These are phyloP conservation scores for Myxozyma monticola DNA, from an alignment of 805 yeast species.

Conservation along the genomic window DNA sequence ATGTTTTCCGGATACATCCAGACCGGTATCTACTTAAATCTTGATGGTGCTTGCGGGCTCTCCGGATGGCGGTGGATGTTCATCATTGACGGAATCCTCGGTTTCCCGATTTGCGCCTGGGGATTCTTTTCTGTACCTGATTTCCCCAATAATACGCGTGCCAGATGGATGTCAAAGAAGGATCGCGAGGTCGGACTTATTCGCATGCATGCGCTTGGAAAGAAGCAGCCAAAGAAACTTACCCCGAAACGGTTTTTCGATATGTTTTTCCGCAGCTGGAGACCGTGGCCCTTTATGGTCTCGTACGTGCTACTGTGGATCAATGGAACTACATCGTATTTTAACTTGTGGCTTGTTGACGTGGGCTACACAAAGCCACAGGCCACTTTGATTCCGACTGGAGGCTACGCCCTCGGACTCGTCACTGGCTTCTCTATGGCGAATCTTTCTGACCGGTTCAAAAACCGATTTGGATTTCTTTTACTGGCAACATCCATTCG, in stretches of 20 bases:
- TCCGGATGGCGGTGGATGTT: constrained; percentile 57
- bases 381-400: constrained; percentile 40
- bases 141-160: constrained; percentile 58
- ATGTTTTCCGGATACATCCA: constrained; percentile 65
- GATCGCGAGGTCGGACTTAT: constrained; percentile 18
- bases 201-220: constrained; percentile 22
- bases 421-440: constrained; percentile 36
- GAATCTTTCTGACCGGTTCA: constrained; percentile 37
- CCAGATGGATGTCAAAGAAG: constrained; percentile 46
- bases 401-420: constrained; percentile 38
- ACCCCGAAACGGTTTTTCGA: constrained; percentile 22
- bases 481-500: constrained; percentile 21
- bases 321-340: constrained; percentile 29
- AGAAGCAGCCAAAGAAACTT: constrained; percentile 14
- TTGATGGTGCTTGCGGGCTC: constrained; percentile 55
- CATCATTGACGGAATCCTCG: constrained; percentile 27
- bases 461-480: constrained; percentile 37
- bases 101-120: constrained; percentile 20
- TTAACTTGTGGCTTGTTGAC: constrained; percentile 39
- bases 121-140: constrained; percentile 52
- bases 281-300: constrained; percentile 28
- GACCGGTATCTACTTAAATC: constrained; percentile 50
- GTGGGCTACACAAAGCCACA: constrained; percentile 31
- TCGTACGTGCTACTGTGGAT: constrained; percentile 22
- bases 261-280: constrained; percentile 22